Conservation (phyloP, 2,329 filamentous ascomycete genomes). For the Apiospora hydei region DNA sequence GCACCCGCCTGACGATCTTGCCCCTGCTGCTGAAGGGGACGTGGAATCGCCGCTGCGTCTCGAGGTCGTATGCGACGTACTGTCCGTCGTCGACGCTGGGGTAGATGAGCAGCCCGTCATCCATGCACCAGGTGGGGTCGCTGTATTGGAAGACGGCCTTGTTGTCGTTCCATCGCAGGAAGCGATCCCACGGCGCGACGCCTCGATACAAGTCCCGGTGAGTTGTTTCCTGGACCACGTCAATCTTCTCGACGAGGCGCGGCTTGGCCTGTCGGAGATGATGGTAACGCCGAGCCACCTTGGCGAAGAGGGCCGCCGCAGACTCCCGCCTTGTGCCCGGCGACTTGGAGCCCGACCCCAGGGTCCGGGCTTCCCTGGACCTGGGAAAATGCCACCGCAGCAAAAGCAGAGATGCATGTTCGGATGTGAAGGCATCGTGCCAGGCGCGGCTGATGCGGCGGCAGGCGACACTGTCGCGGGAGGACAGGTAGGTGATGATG, state of each 20-base stretch:
- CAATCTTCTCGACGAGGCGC: slow-evolving; percentile 52
- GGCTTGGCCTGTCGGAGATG: slow-evolving; percentile 57
- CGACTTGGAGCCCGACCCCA: slow-evolving; percentile 28
- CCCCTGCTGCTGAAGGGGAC: slow-evolving; percentile 59
- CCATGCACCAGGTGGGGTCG: slow-evolving; percentile 59
- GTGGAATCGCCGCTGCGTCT: slow-evolving; percentile 47
- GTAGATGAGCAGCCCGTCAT: slow-evolving; percentile 64
- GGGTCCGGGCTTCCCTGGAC: slow-evolving; percentile 57
- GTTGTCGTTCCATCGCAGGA: slow-evolving; percentile 50
- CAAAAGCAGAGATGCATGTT: slow-evolving; percentile 53
- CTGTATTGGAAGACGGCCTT: slow-evolving; percentile 52
- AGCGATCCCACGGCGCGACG: slow-evolving; percentile 54
- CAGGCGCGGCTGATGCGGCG: slow-evolving; percentile 60
- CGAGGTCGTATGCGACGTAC: slow-evolving; percentile 60
- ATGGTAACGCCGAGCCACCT: slow-evolving; percentile 61
- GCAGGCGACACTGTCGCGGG: slow-evolving; percentile 57
- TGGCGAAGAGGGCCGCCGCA: slow-evolving; percentile 55
- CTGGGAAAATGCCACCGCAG: slow-evolving; percentile 60
- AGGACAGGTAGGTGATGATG: slow-evolving; percentile 55
- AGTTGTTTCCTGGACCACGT: slow-evolving; percentile 45
- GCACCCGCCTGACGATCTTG: slow-evolving; percentile 61
- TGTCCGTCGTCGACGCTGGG: slow-evolving; percentile 42
- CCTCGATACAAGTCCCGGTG: slow-evolving; percentile 37
- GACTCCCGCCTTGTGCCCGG: slow-evolving; percentile 27
- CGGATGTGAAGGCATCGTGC: slow-evolving; percentile 56